These are phyloP conservation scores for Ascochyta clinopodiicola DNA, from an alignment of 2,329 filamentous ascomycete genomes.

Conservation along the genomic window DNA sequence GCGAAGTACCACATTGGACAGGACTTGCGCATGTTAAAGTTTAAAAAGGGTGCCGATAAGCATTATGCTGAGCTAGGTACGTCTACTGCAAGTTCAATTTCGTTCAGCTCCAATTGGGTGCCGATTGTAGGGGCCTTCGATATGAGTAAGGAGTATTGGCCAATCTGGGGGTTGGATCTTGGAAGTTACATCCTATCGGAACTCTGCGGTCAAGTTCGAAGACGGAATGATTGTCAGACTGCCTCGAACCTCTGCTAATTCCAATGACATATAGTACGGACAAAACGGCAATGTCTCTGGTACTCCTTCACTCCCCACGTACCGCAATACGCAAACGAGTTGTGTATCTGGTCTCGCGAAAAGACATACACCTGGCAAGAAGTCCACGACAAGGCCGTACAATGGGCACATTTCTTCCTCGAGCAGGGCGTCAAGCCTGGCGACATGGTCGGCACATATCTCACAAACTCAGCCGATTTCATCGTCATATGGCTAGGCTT, in stretches of 20 bases:
- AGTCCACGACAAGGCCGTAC: slow-evolving; percentile 36
- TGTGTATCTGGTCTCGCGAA: slow-evolving; percentile 70
- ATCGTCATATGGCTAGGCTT: slow-evolving; percentile 70
- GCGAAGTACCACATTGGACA: slow-evolving; percentile 71
- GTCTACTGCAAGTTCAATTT: slow-evolving; percentile 4
- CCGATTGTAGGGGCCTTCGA: too few species aligned
- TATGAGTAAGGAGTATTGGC: too few species aligned
- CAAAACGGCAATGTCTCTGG: slow-evolving; percentile 44
- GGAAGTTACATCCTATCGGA: too few species aligned
- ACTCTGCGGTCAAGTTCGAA: background rate
- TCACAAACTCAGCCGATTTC: slow-evolving; percentile 71
- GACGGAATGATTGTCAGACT: background rate
- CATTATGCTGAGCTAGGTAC: slow-evolving; percentile 38
- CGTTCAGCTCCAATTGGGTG: background rate
- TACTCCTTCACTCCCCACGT: slow-evolving; percentile 37
- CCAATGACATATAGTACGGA: slow-evolving; percentile 43
- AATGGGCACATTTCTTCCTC: slow-evolving; percentile 42
- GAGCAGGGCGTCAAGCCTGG: slow-evolving; percentile 64
- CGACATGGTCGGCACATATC: slow-evolving; percentile 69
- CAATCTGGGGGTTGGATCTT: too few species aligned
- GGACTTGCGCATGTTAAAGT: slow-evolving; percentile 60
- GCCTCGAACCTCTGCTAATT: background rate
- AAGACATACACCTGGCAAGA: slow-evolving; percentile 51
- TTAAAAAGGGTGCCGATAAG: slow-evolving; percentile 48
- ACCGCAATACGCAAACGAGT: slow-evolving; percentile 49